phyloP scores from a whole-genome alignment of 495 filamentous ascomycete species.

The Xylaria palmicola region DNA sequence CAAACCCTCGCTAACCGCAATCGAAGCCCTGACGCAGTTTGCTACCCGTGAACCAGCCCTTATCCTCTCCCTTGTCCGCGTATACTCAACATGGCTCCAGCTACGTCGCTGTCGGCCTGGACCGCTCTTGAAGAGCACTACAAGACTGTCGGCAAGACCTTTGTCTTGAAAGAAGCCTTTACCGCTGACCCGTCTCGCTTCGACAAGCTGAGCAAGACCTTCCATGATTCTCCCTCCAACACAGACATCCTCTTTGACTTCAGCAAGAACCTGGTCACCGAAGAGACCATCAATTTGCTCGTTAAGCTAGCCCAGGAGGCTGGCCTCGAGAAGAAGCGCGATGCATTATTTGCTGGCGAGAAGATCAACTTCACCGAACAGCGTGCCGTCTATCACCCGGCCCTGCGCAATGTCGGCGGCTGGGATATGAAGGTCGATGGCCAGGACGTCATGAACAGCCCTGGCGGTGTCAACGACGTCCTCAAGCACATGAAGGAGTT shows the following conservation, averaged over 20 bases:
- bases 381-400: conserved; percentile 92
- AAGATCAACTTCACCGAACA: conserved; percentile 99
- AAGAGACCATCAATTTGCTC: conserved; percentile 83
- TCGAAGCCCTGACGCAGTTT: conserved; percentile 9
- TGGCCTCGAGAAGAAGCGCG: conserved; percentile 84
- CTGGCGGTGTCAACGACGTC: conserved; percentile 75
- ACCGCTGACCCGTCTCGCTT: conserved; percentile 85
- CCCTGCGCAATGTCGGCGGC: conserved; percentile 83
- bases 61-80: neutral
- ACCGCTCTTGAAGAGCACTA: conserved; percentile 85
- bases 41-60: neutral
- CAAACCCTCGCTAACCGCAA: conserved; percentile 1
- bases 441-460: conserved; percentile 82
- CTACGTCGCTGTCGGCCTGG: conserved; percentile 81
- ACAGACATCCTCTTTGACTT: conserved; percentile 93
- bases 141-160: conserved; percentile 74
- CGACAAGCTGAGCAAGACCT: conserved; percentile 81
- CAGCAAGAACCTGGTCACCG: conserved; percentile 96
- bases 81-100: conserved; percentile 58
- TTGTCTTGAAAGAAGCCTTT: conserved; percentile 92
- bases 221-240: conserved; percentile 62
- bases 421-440: conserved; percentile 91
- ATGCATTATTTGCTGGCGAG: conserved; percentile 95
- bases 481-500: conserved; percentile 97
- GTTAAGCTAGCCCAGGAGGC: conserved; percentile 90